Evolutionary conservation across 2,329 filamentous ascomycete species (phyloP).

Genomic region (Cercospora zeae-maydis): DNA sequence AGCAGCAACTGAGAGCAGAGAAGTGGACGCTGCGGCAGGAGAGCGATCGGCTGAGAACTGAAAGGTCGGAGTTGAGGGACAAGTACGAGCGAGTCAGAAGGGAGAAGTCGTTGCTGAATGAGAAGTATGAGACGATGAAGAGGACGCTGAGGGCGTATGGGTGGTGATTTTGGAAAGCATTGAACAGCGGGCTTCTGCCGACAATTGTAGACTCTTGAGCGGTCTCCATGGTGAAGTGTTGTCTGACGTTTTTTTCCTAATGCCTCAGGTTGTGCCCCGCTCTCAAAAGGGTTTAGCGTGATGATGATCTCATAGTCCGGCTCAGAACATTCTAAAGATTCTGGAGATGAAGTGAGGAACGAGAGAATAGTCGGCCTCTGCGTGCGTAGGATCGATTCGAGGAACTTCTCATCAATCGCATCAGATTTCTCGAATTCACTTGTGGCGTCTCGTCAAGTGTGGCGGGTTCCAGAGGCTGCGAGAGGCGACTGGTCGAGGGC

Average conservation of each 20-base stretch:
- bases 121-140: background rate
- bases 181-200: background rate
- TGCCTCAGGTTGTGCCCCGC: conserved; percentile 1
- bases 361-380: background rate
- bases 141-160: background rate
- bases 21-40: background rate
- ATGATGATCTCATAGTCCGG: background rate
- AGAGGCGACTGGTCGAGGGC: background rate
- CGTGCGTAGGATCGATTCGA: background rate
- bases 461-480: background rate
- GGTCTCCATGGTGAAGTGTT: background rate
- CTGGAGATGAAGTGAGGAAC: background rate
- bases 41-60: conserved; percentile 7
- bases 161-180: background rate
- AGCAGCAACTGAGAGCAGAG: background rate
- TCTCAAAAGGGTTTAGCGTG: background rate
- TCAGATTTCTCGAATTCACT: background rate
- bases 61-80: background rate
- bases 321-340: background rate
- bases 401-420: background rate
- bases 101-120: background rate
- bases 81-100: conserved; percentile 8
- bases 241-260: background rate
- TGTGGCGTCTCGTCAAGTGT: background rate
- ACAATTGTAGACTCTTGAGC: background rate